phyloP scores from a whole-genome alignment of 768 basidiomycete species.

The Collybia nuda region DNA sequence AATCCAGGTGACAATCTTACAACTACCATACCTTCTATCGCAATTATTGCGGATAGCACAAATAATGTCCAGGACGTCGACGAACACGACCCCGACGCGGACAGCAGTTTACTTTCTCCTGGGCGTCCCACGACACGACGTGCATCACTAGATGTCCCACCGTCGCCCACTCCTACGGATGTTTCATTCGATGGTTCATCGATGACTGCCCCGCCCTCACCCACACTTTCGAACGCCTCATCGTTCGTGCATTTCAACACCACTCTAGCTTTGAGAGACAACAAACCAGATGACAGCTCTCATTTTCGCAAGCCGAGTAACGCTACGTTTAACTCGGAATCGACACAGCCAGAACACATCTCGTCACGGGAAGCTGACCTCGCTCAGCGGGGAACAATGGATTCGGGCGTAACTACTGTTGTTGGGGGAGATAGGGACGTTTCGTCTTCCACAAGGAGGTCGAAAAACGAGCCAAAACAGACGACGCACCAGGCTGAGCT shows the following conservation, averaged over 20 bases:
- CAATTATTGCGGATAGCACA: constrained; percentile 7
- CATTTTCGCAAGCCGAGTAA: constrained; percentile 60
- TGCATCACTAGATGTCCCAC: constrained; percentile 7
- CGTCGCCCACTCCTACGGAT: constrained; percentile 29
- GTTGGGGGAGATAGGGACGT: constrained; percentile 20
- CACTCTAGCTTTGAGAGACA: constrained; percentile 62
- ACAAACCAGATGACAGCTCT: constrained; percentile 49
- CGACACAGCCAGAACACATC: constrained; percentile 50
- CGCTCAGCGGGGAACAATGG: constrained; percentile 38
- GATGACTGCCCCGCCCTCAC: constrained; percentile 60
- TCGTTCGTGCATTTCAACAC: constrained; percentile 53
- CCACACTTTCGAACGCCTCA: constrained; percentile 69
- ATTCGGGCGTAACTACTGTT: constrained; percentile 34
- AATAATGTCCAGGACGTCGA: constrained; percentile 5
- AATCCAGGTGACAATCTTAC: neutral
- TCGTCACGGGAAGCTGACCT: constrained; percentile 22
- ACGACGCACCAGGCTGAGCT: constrained; percentile 34
- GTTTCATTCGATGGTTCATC: constrained; percentile 31
- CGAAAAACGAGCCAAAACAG: constrained; percentile 20
- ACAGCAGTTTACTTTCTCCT: constrained; percentile 22
- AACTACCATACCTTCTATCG: constrained; percentile 7
- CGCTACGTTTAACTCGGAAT: constrained; percentile 52
- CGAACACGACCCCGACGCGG: too few relatives aligned
- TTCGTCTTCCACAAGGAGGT: constrained; percentile 14
- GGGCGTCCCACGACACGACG: constrained; percentile 19